These are phyloP conservation scores for Thamnidium elegans DNA, from an alignment of 192 early-diverging fungal species.

Conservation along the genomic window DNA sequence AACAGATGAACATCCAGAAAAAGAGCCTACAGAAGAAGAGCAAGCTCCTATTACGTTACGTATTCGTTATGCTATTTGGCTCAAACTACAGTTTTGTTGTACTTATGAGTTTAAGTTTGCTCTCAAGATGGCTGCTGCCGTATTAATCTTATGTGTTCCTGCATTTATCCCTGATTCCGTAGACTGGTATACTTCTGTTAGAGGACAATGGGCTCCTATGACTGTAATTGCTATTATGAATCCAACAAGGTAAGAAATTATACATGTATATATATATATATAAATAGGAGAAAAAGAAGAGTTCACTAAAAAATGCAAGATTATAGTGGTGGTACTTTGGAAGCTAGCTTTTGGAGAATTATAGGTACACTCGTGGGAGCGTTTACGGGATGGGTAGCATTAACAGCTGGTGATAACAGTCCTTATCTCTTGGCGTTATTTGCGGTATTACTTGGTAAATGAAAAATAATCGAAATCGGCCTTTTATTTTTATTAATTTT, in stretches of 20 bases:
- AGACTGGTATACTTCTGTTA: slow-evolving; percentile 23
- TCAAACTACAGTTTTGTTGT: slow-evolving; percentile 31
- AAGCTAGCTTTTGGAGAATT: slow-evolving; percentile 43
- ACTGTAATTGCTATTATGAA: slow-evolving; percentile 44
- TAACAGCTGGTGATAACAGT: slow-evolving; percentile 22
- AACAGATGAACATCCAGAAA: background rate
- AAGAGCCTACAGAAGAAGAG: background rate
- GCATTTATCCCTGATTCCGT: slow-evolving; percentile 40
- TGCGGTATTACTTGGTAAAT: slow-evolving; percentile 33
- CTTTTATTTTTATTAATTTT: background rate
- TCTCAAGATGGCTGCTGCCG: slow-evolving; percentile 48
- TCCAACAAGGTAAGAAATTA: slow-evolving; percentile 24
- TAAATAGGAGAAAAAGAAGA: background rate
- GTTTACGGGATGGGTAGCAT: slow-evolving; percentile 35
- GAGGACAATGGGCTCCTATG: slow-evolving; percentile 52
- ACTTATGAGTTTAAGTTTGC: slow-evolving; percentile 48
- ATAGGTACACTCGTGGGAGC: slow-evolving; percentile 46
- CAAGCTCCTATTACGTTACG: slow-evolving; percentile 23
- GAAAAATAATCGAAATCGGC: background rate
- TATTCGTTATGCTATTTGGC: slow-evolving; percentile 44
- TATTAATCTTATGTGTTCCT: slow-evolving; percentile 37
- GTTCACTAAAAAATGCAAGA: too few relatives aligned
- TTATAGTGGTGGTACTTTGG: slow-evolving; percentile 43
- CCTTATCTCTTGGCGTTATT: slow-evolving; percentile 33
- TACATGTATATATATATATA: background rate